phyloP scores from a whole-genome alignment of 2,329 filamentous ascomycete species.

The Pyricularia pennisetigena region DNA sequence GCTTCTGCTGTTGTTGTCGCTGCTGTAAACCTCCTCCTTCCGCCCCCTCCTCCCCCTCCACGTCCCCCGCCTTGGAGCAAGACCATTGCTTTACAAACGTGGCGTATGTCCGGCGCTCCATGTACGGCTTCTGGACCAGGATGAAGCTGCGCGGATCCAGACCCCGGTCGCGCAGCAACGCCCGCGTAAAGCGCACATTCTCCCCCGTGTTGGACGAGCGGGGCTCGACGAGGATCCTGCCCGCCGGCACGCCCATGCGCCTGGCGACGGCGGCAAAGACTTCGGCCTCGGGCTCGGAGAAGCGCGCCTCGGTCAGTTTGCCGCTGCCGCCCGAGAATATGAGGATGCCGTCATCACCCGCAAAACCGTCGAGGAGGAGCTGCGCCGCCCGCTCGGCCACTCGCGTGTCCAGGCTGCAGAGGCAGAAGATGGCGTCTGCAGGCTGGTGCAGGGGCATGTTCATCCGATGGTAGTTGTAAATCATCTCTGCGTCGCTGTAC shows the following conservation, averaged over 20 bases:
- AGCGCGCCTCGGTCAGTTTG: slow-evolving; percentile 27
- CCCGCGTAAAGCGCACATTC: slow-evolving; percentile 33
- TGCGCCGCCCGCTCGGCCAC: slow-evolving; percentile 30
- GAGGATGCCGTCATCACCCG: slow-evolving; percentile 18
- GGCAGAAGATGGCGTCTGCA: slow-evolving; percentile 33
- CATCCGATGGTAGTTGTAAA: slow-evolving; percentile 35
- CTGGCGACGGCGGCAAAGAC: slow-evolving; percentile 30
- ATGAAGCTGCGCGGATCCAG: slow-evolving; percentile 22
- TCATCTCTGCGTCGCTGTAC: slow-evolving; percentile 21
- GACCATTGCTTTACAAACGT: slow-evolving; percentile 35
- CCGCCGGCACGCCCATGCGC: slow-evolving; percentile 26
- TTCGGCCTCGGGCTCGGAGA: slow-evolving; percentile 29
- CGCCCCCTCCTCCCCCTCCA: background rate
- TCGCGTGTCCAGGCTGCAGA: slow-evolving; percentile 35
- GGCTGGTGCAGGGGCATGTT: slow-evolving; percentile 20
- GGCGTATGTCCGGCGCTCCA: slow-evolving; percentile 34
- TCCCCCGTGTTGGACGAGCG: slow-evolving; percentile 34
- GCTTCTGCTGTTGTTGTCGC: background rate
- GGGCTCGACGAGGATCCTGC: slow-evolving; percentile 28
- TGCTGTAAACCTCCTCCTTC: background rate
- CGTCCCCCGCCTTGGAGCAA: slow-evolving; percentile 17
- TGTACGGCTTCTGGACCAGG: slow-evolving; percentile 38
- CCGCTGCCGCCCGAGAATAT: slow-evolving; percentile 34
- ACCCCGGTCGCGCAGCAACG: slow-evolving; percentile 19
- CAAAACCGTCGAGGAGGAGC: slow-evolving; percentile 28